Evolutionary conservation across 805 yeast species (phyloP), one percentile per base, ranked within the genome.

Genomic region (Ogataea dorogensis): DNA sequence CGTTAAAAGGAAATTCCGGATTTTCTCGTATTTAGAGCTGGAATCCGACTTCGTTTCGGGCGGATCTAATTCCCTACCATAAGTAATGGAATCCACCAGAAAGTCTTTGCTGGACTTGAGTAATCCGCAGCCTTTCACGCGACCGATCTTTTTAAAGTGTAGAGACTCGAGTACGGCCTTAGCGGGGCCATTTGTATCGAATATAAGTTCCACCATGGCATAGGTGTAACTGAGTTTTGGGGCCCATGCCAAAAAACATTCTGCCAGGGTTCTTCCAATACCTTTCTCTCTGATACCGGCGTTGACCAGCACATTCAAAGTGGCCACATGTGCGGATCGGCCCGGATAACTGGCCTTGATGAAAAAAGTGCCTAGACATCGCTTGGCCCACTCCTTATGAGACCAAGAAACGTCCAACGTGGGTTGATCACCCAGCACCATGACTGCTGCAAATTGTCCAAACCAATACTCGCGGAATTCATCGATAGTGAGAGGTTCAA

Each of bases 211-310:
- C 63, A 93, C 85, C 44, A 85, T 75, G 5, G 86, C 75, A 46
- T 87, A 84, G 0, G 91, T 84, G 60, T 85, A 91, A 4, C 96
- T 96, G 25, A 93, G 66, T 43, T 79, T 70, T 10, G 91, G 91
- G 1, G 97, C 87, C 98, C 98, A 93, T 42, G 82, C 86, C 16
- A 89, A 58, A 50, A 78, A 86, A 50, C 94, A 82, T 51, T 87
- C 95, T 12, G 85, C 80, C 43, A 93, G 59, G 0, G 93, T 83
- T 37, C 81, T 68, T 5, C 98, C 98, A 17, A 93, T 86, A 4
- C 97, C 96, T 56, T 84, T 86, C 17, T 91, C 88, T 51, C 98
- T 68, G 49, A 86, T 86, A 46, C 95, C 95, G 4, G 95, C 93
- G 59, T 91, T 88, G 2, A 91, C 98, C 22, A 91, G 64, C 50